phyloP scores from a whole-genome alignment of 2,329 filamentous ascomycete species.

The Exophiala lecanii-corni region DNA sequence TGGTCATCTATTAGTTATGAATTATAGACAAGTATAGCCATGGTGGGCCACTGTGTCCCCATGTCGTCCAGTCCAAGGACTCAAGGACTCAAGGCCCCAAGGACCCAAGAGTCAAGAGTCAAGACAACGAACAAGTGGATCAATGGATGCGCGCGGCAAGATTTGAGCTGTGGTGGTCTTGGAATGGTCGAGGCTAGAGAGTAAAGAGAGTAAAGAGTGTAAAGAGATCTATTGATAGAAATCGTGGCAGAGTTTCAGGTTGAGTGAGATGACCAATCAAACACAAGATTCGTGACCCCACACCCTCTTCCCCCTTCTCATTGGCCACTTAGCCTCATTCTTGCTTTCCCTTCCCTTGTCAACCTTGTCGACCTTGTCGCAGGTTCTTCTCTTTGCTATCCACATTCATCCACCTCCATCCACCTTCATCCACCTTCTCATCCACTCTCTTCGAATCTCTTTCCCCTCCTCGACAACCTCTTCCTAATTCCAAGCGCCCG shows the following conservation, averaged over 20 bases:
- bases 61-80: too few species aligned
- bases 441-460: background rate
- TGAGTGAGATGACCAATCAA: background rate
- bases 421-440: background rate
- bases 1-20: too few species aligned
- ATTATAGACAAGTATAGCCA: too few species aligned
- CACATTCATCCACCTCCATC: background rate
- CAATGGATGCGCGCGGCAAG: background rate
- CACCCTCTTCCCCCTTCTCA: background rate
- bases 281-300: background rate
- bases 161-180: too few species aligned
- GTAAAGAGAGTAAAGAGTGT: too few species aligned
- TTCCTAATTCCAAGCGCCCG: background rate
- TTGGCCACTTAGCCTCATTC: background rate
- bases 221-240: background rate
- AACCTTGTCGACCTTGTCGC: background rate
- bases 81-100: too few species aligned
- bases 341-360: background rate
- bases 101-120: too few species aligned
- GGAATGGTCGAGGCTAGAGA: too few species aligned
- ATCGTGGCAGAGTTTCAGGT: background rate
- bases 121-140: too few species aligned
- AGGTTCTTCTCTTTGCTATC: background rate
- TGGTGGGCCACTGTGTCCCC: too few species aligned
- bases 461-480: too few species aligned